These are phyloP conservation scores for Clavispora asparagi DNA, from an alignment of 805 yeast species.

Conservation along the genomic window DNA sequence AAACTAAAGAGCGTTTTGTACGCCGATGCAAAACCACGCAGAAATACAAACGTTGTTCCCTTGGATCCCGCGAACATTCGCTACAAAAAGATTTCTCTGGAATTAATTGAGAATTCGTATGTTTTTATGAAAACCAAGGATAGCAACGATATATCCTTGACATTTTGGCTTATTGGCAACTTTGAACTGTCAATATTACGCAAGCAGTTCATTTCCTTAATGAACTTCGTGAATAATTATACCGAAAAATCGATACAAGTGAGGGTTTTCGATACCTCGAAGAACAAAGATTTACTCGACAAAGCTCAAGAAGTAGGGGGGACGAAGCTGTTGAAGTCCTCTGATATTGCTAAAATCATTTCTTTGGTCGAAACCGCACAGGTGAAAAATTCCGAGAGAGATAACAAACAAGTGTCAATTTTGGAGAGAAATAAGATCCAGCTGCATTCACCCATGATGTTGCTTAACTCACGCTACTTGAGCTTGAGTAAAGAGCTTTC, in stretches of 20 bases:
- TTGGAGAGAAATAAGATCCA: slow-evolving; percentile 29
- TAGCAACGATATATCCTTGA: slow-evolving; percentile 37
- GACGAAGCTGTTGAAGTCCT: not conserved
- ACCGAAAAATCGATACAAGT: slow-evolving; percentile 31
- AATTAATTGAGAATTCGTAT: slow-evolving; percentile 20
- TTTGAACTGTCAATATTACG: slow-evolving; percentile 34
- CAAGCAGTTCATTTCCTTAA: slow-evolving; percentile 39
- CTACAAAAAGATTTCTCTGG: slow-evolving; percentile 25
- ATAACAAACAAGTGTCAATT: slow-evolving; percentile 8
- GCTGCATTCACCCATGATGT: slow-evolving; percentile 32
- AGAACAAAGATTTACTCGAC: not conserved
- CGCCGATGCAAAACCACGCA: slow-evolving; percentile 31
- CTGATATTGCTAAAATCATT: slow-evolving; percentile 7
- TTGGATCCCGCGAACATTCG: slow-evolving; percentile 26
- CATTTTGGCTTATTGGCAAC: slow-evolving; percentile 58
- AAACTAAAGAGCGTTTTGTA: slow-evolving; percentile 39
- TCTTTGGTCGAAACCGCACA: slow-evolving; percentile 1
- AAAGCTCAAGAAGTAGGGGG: not conserved
- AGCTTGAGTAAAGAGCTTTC: slow-evolving; percentile 21
- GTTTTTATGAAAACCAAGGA: slow-evolving; percentile 13
- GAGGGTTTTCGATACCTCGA: slow-evolving; percentile 25
- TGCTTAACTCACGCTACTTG: slow-evolving; percentile 54
- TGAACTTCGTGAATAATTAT: slow-evolving; percentile 20
- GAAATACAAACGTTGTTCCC: slow-evolving; percentile 42
- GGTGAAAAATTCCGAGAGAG: slow-evolving; percentile 2